Percentiles rank a stretch among this genome's conserved stretches.
Evolutionary conservation across 768 basidiomycete genomes (phyloP).

Genomic region (Tulasnella calospora): DNA sequence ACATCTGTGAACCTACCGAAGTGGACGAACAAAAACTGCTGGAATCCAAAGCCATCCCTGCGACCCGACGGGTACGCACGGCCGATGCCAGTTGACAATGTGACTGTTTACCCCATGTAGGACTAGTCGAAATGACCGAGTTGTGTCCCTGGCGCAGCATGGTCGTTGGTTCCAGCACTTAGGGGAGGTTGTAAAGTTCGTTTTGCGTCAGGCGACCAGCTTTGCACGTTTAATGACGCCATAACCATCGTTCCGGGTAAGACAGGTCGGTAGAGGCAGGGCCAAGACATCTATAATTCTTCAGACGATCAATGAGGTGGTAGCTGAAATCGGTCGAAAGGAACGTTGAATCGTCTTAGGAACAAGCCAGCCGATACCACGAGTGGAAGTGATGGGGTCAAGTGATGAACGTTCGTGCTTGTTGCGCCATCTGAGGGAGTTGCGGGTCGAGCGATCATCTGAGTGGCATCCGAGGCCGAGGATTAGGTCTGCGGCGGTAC

Average conservation of each 20-base stretch:
- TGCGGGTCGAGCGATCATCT: background rate
- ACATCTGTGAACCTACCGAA: conserved; percentile 1
- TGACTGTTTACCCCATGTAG: background rate
- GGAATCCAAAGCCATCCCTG: background rate
- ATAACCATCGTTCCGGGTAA: background rate
- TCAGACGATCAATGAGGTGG: background rate
- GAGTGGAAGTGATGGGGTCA: background rate
- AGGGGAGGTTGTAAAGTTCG: background rate
- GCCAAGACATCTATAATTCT: background rate
- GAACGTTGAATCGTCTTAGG: background rate
- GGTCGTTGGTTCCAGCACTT: background rate
- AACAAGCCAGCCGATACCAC: background rate
- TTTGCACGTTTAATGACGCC: conserved; percentile 8
- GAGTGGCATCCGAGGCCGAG: conserved; percentile 6
- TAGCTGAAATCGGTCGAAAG: background rate
- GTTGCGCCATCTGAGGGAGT: conserved; percentile 1
- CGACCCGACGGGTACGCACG: background rate
- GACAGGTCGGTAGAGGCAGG: background rate
- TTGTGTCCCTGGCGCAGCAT: background rate
- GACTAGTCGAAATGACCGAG: background rate
- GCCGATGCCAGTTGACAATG: background rate
- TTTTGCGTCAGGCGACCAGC: background rate
- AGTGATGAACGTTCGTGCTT: conserved; percentile 8
- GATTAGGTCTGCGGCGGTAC: conserved; percentile 6
- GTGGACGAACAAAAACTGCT: background rate